Evolutionary conservation across 2,329 filamentous ascomycete genomes (phyloP), one percentile per base, ranked within the genome.

Genomic region (Didymosphaeria variabile): DNA sequence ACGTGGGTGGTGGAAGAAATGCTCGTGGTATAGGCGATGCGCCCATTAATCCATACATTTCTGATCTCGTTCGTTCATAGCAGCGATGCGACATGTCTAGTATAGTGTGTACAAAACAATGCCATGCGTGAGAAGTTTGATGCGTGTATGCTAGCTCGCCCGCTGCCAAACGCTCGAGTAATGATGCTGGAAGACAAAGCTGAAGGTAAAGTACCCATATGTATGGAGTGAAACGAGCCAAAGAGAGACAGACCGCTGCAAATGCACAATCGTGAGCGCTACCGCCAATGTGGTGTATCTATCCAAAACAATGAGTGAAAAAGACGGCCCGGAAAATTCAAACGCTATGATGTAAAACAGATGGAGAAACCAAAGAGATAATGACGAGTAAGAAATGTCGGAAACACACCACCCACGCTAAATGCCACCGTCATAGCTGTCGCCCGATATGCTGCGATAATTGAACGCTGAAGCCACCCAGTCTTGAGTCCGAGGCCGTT

Each of bases 401-500:
- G 47, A 68, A 68, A 61, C 63, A 64, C 60, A 68, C 67, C 58
- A 73, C 75, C 72, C 67, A 71, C 72, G 75, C 74, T 77, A 76
- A 78, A 78, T 78, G 74, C 72, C 73, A 75, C 69, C 71, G 72
- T 70, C 73, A 65, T 78, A 67, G 47, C 53, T 40, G 66, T 68
- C 69, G 66, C 70, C 73, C 65, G 58, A 63, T 65, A 58, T 61
- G 64, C 65, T 58, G 58, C 51, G 40, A 51, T 34, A 46, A 61
- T 57, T 60, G 46, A 57, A 67, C 60, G 60, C 60, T 59, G 63
- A 64, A 66, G 67, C 61, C 61, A 59, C 62, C 62, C 51, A 68
- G 63, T 61, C 59, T 59, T 69, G 61, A 46, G 42, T 47, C 59
- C 66, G 65, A 62, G 46, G 59, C 62, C 61, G 59, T 60, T 64